Base-by-base conservation (phyloP, 495 filamentous ascomycete species). In the Choiromyces venosus region DNA sequence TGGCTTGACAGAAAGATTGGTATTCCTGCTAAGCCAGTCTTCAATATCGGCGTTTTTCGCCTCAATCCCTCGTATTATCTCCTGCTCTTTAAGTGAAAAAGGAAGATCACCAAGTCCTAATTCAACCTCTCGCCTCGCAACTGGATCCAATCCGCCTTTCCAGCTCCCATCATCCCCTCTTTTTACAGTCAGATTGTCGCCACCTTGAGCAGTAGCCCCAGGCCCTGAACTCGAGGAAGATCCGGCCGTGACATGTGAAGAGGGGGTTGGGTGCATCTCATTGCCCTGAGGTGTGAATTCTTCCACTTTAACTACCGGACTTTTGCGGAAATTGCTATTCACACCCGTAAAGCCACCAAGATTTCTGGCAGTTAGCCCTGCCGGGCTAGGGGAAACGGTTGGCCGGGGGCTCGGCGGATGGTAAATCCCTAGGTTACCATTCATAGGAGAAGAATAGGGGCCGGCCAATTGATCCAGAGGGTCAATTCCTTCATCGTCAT, bases 31-130 rank as follows among this genome's bases (percentile, higher is more conserved):
- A 29, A 81, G 56, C 79, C 79, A 81, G 42, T 81, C 79, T 25
- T 81, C 66, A 36, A 81, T 74, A 39, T 81, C 79, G 1, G 70
- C 71, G 35, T 78, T 73, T 40, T 81, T 81, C 12, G 37, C 61
- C 39, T 76, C 73, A 6, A 65, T 37, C 46, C 68, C 40, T 14
- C 67, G 71, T 25, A 69, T 71, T 29, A 79, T 35, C 29, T 80
- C 69, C 65, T 75, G 71, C 36, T 81, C 79, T 40, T 72, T 81
- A 12, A 81, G 67, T 38, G 74, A 76, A 12, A 76, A 79, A 36
- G 68, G 67, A 9, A 81, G 61, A n/a, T 74, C 75, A 9, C 75
- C 46, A 6, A 61, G 65, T 0, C 73, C 69, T 37, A 52, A 36
- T 25, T 65, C 68, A 38, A 61, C 70, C 9, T 61, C 52, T 61